Evolutionary conservation across 352 stramenopile species (phyloP).

Genomic region (Aphanomyces invadans): DNA sequence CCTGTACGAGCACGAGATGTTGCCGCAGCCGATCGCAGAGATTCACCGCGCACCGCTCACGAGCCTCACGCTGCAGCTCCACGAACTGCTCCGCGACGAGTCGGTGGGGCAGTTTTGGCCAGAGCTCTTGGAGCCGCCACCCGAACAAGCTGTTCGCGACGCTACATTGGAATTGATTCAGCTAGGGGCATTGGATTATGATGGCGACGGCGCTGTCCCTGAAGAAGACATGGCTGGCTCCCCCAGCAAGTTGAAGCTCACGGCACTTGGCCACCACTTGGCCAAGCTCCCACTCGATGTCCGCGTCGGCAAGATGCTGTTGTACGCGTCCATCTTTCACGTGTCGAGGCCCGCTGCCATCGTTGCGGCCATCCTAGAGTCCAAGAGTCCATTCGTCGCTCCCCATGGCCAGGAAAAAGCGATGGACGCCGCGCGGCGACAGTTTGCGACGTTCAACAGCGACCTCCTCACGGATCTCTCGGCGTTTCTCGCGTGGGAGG

Average conservation of each 20-base stretch:
- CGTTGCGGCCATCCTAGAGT: conserved; percentile 65
- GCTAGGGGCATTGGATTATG: conserved; percentile 72
- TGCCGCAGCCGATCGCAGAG: conserved; percentile 85
- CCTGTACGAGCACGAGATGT: conserved; percentile 69
- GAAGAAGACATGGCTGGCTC: too few relatives aligned
- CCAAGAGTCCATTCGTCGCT: conserved; percentile 74
- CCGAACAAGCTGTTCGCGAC: conserved; percentile 78
- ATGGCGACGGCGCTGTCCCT: conserved; percentile 26
- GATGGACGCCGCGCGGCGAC: conserved; percentile 52
- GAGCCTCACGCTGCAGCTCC: conserved; percentile 93
- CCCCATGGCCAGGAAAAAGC: conserved; percentile 60
- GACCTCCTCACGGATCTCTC: conserved; percentile 75
- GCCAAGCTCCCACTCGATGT: conserved; percentile 93
- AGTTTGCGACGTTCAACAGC: conserved; percentile 42
- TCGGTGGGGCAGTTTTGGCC: conserved; percentile 33
- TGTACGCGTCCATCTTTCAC: conserved; percentile 91
- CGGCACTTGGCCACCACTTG: conserved; percentile 89
- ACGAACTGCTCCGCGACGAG: conserved; percentile 71
- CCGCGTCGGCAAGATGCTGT: conserved; percentile 94
- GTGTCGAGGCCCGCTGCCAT: conserved; percentile 70
- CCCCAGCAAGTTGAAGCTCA: too few relatives aligned
- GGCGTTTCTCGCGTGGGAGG: conserved; percentile 57
- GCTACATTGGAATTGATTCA: conserved; percentile 85
- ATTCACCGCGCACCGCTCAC: conserved; percentile 94
- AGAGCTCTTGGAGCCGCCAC: conserved; percentile 87